A percentile compares a stretch with the other conserved stretches of the same genome.
phyloP scores from a whole-genome alignment of 768 basidiomycete genomes.

The Xerocomus brunneocitrinus region DNA sequence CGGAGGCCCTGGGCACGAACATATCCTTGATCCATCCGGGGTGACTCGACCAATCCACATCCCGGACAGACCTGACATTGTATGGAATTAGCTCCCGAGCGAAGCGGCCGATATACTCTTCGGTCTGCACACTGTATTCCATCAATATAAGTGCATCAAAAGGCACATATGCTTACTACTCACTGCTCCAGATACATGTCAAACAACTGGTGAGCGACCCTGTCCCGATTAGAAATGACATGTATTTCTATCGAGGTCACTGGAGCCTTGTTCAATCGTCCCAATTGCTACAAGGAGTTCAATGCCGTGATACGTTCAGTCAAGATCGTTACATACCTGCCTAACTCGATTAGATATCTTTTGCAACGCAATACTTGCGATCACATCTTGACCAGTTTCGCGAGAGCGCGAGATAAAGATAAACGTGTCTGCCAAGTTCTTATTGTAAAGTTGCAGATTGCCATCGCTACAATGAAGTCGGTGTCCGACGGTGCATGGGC shows the following conservation, averaged over 20 bases:
- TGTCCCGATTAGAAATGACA: constrained; percentile 65
- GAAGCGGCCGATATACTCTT: constrained; percentile 45
- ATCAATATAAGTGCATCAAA: neutral
- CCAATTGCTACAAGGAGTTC: constrained; percentile 47
- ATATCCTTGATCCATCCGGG: constrained; percentile 30
- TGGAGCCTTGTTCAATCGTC: constrained; percentile 48
- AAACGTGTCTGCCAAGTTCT: constrained; percentile 49
- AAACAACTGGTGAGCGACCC: constrained; percentile 61
- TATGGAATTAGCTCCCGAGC: constrained; percentile 41
- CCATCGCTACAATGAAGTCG: constrained; percentile 53
- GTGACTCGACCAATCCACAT: constrained; percentile 38
- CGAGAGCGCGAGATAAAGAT: constrained; percentile 49
- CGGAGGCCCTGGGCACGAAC: constrained; percentile 26
- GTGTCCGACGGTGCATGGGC: constrained; percentile 50
- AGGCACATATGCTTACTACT: constrained; percentile 37
- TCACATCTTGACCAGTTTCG: constrained; percentile 43
- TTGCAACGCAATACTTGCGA: constrained; percentile 57
- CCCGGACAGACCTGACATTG: constrained; percentile 35
- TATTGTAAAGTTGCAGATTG: constrained; percentile 56
- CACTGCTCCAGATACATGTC: constrained; percentile 67
- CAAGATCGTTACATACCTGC: constrained; percentile 32
- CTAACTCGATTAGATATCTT: constrained; percentile 55
- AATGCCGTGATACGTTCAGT: neutral
- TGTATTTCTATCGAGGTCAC: constrained; percentile 57
- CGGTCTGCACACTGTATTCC: constrained; percentile 37